Conservation (phyloP, 2,329 filamentous ascomycete genomes). For the Helotiales sp. region DNA sequence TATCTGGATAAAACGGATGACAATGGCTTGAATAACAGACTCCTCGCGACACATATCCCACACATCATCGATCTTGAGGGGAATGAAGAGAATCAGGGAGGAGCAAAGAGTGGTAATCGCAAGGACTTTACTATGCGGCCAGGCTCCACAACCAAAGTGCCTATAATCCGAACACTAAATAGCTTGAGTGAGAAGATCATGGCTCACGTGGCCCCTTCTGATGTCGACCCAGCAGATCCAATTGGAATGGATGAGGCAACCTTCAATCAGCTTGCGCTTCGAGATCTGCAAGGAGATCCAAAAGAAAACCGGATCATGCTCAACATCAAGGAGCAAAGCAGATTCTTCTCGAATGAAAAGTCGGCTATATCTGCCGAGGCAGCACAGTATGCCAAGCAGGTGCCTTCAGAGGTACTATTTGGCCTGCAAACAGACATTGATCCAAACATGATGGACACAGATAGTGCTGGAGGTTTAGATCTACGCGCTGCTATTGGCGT, state of each 20-base stretch:
- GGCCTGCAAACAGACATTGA: conserved; percentile 64
- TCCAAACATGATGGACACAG: conserved; percentile 43
- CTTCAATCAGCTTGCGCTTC: conserved; percentile 72
- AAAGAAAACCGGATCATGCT: conserved; percentile 78
- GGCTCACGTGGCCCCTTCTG: conserved; percentile 78
- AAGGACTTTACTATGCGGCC: conserved; percentile 91
- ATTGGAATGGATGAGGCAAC: conserved; percentile 71
- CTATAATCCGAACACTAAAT: conserved; percentile 87
- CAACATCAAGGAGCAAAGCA: conserved; percentile 84
- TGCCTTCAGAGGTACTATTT: conserved; percentile 66
- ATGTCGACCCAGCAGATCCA: conserved; percentile 65
- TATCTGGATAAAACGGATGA: conserved; percentile 76
- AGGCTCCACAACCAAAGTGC: conserved; percentile 70
- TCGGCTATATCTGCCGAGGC: conserved; percentile 41
- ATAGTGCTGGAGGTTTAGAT: conserved; percentile 53
- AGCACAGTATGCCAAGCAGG: conserved; percentile 63
- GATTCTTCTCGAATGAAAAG: conserved; percentile 69
- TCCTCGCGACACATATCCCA: conserved; percentile 68
- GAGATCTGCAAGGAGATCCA: conserved; percentile 74
- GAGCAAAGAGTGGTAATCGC: conserved; percentile 76
- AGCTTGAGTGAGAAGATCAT: conserved; percentile 91
- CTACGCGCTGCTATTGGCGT: conserved; percentile 67
- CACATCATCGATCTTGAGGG: conserved; percentile 90
- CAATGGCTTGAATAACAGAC: conserved; percentile 50
- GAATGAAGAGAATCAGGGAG: conserved; percentile 93